These are phyloP conservation scores for Candida incommunis DNA, from an alignment of 805 yeast species.

Conservation along the genomic window DNA sequence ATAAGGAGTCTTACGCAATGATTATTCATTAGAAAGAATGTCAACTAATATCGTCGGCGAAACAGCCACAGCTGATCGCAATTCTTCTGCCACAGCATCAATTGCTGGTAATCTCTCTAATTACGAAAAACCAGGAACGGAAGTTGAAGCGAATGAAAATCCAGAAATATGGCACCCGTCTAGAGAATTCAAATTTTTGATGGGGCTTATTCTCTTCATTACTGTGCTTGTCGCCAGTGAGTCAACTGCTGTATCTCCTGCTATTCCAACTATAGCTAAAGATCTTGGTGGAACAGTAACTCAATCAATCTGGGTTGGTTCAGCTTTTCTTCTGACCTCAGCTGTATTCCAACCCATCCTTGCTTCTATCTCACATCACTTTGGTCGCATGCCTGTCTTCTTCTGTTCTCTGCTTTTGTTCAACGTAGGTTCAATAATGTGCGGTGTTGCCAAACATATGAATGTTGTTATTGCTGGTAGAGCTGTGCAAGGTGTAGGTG, in stretches of 20 bases:
- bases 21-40: no score
- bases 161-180: neutral
- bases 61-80: no score
- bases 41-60: no score
- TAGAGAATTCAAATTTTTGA: neutral
- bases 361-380: constrained; percentile 7
- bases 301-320: constrained; percentile 11
- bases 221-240: constrained; percentile 8
- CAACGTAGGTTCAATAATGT: constrained; percentile 44
- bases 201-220: constrained; percentile 6
- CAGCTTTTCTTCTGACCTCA: constrained; percentile 9
- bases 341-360: constrained; percentile 8
- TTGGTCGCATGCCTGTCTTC: constrained; percentile 31
- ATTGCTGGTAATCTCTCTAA: no score
- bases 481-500: constrained; percentile 53
- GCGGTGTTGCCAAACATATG: constrained; percentile 39
- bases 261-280: constrained; percentile 7
- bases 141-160: neutral
- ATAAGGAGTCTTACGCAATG: no score
- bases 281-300: constrained; percentile 10
- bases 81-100: no score
- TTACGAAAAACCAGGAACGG: neutral
- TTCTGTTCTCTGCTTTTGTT: constrained; percentile 35
- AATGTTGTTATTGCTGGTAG: constrained; percentile 52
- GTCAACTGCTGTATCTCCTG: constrained; percentile 9